Percentiles rank a stretch among this genome's conserved stretches.
These are phyloP conservation scores for Gymnopus androsaceus DNA, from an alignment of 1,284 basidiomycete species.

Conservation along the genomic window DNA sequence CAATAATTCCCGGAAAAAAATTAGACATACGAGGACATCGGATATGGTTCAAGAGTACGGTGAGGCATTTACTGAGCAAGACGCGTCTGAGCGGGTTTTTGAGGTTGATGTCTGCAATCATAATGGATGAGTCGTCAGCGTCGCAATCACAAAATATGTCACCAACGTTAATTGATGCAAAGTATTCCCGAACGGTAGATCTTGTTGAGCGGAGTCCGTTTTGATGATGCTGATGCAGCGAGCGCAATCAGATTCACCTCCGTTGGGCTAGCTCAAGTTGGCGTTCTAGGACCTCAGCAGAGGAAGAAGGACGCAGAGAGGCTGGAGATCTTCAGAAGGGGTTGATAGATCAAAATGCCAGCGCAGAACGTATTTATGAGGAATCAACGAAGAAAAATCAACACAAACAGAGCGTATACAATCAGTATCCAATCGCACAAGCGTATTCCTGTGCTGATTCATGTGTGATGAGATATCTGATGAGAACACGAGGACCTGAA, in stretches of 20 bases:
- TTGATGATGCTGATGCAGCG: slow-evolving; percentile 5
- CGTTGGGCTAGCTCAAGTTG: slow-evolving; percentile 10
- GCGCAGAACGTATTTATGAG: no score
- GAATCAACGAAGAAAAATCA: slow-evolving; percentile 18
- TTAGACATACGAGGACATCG: slow-evolving; percentile 43
- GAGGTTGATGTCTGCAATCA: background rate
- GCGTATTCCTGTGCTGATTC: slow-evolving; percentile 14
- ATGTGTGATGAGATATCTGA: slow-evolving; percentile 11
- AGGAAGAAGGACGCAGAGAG: slow-evolving; percentile 4
- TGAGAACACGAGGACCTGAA: slow-evolving; percentile 13
- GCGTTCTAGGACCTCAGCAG: background rate
- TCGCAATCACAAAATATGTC: slow-evolving; percentile 2
- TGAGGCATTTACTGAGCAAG: slow-evolving; percentile 39
- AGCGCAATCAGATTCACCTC: slow-evolving; percentile 11
- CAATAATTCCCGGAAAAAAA: slow-evolving; percentile 20
- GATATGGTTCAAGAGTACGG: slow-evolving; percentile 42
- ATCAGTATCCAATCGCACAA: slow-evolving; percentile 12
- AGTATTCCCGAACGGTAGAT: background rate
- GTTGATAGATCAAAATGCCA: no score
- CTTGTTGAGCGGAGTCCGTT: background rate
- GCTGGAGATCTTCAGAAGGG: slow-evolving; percentile 20
- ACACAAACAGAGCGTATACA: slow-evolving; percentile 20
- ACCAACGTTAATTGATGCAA: slow-evolving; percentile 13
- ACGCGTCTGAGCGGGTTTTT: slow-evolving; percentile 2
- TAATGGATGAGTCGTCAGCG: slow-evolving; percentile 14